Evolutionary conservation across 2,329 filamentous ascomycete species (phyloP), one percentile per base, ranked within the genome.

Genomic region (Thelonectria rubi): DNA sequence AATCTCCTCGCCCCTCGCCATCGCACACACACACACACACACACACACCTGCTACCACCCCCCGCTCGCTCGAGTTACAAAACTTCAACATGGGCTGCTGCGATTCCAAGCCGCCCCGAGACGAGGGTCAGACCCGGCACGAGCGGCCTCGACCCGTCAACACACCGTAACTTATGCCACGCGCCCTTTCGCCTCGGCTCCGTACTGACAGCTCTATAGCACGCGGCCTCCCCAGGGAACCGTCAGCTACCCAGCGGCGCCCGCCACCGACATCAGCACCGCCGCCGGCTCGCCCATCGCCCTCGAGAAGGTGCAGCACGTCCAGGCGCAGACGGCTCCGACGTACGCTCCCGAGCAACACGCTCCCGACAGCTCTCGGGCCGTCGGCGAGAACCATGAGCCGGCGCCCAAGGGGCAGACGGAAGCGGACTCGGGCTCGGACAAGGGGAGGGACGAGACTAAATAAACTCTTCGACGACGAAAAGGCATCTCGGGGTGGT

Each of bases 51-150:
- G 34, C 4, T 4, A 15, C 11, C 34, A 30, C 11, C 12, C 34
- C 34, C 15, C 14, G 34, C 34, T 37, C 12, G 15, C 12, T 37
- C 34, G 12, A 37, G 34, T 37, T 37, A 37, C 34, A 37, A 37
- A 37, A 30, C 43, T 15, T 3, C 21, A 30, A 26, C 45, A 47
- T 47, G 45, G 45, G 45, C n/a, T 47, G 45, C 45, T 47, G 45
- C 45, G 21, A 47, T 21, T 47, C 45, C 20, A 47, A 37, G 34
- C 34, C 45, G 1, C 45, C 45, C 12, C 24, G 45, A 21, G 15
- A 26, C 8, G 20, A n/a, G 15, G 15, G 20, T 9, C 14, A n/a
- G 12, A 12, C 12, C 45, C 20, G 26, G 11, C 12, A 47, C 14
- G 21, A 18, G 15, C 17, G 40, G 8, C n/a, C 20, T 46, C 42